These are phyloP conservation scores for Acanthochlamys bracteata DNA, from an alignment of 106 monocot species.

Conservation along the genomic window DNA sequence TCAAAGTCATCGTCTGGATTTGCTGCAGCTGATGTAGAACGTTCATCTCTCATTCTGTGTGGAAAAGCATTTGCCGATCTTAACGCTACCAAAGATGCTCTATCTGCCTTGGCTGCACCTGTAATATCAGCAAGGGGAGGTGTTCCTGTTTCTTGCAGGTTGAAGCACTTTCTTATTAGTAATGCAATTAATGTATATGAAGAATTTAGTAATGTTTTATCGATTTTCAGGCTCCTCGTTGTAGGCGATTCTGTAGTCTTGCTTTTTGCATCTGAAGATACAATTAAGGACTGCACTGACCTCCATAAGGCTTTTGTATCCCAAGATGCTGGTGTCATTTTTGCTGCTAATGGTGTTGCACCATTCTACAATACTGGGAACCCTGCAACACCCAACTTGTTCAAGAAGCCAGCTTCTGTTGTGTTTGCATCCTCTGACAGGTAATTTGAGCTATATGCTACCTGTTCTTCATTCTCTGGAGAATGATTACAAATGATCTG, in stretches of 20 bases:
- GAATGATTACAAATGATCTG: too few relatives aligned
- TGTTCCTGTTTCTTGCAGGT: slow-evolving; percentile 71
- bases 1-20: slow-evolving; percentile 40
- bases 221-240: slow-evolving; percentile 40
- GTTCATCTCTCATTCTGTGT: slow-evolving; percentile 72
- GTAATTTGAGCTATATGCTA: slow-evolving; percentile 21
- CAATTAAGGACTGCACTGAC: slow-evolving; percentile 26
- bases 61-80: slow-evolving; percentile 78
- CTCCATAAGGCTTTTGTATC: slow-evolving; percentile 31
- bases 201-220: too few relatives aligned
- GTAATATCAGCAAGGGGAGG: slow-evolving; percentile 72
- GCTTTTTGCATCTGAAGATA: slow-evolving; percentile 61
- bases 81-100: slow-evolving; percentile 42
- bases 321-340: slow-evolving; percentile 42
- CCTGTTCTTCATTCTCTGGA: too few relatives aligned
- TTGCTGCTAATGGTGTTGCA: slow-evolving; percentile 44
- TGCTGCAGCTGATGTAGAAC: slow-evolving; percentile 73
- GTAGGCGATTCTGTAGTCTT: slow-evolving; percentile 54
- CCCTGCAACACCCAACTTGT: slow-evolving; percentile 11
- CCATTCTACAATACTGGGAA: slow-evolving; percentile 43
- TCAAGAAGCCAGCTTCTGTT: slow-evolving; percentile 37
- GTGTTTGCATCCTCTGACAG: slow-evolving; percentile 70
- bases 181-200: too few relatives aligned
- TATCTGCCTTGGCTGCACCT: slow-evolving; percentile 75
- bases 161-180: neutral